A percentile compares a stretch with the other conserved stretches of the same genome.
phyloP scores from a whole-genome alignment of 2,329 filamentous ascomycete genomes.

The Colletotrichum paranaense region DNA sequence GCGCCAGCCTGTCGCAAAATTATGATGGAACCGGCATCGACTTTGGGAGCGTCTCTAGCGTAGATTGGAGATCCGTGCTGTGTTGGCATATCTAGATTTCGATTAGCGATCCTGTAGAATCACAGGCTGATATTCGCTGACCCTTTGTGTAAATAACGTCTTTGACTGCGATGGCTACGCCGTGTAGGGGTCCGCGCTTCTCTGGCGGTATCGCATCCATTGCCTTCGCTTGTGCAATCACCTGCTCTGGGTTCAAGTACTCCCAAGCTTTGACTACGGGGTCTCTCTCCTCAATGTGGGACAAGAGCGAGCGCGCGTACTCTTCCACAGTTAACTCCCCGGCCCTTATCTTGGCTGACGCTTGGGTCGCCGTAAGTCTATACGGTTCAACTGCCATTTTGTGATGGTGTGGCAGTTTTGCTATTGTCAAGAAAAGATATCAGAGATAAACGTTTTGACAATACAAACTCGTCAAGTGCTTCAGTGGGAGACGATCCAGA shows the following conservation, averaged over 20 bases:
- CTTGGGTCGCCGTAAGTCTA: constrained; percentile 55
- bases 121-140: constrained; percentile 30
- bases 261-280: constrained; percentile 61
- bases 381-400: constrained; percentile 25
- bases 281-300: constrained; percentile 57
- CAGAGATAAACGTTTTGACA: background rate
- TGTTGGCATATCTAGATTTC: constrained; percentile 64
- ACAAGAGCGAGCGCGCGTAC: constrained; percentile 60
- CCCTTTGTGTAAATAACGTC: constrained; percentile 69
- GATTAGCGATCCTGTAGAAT: background rate
- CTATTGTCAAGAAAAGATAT: no score
- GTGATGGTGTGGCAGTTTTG: no score
- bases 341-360: constrained; percentile 48
- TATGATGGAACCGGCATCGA: constrained; percentile 64
- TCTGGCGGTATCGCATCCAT: constrained; percentile 61
- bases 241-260: constrained; percentile 55
- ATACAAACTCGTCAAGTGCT: background rate
- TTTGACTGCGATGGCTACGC: constrained; percentile 68
- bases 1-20: constrained; percentile 66
- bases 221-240: constrained; percentile 59
- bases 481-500: background rate
- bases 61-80: constrained; percentile 67
- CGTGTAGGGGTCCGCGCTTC: constrained; percentile 66
- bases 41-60: constrained; percentile 51
- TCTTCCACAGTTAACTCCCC: constrained; percentile 59